Conservation (phyloP, 441 rosid species). For the Macaranga tanarius region DNA sequence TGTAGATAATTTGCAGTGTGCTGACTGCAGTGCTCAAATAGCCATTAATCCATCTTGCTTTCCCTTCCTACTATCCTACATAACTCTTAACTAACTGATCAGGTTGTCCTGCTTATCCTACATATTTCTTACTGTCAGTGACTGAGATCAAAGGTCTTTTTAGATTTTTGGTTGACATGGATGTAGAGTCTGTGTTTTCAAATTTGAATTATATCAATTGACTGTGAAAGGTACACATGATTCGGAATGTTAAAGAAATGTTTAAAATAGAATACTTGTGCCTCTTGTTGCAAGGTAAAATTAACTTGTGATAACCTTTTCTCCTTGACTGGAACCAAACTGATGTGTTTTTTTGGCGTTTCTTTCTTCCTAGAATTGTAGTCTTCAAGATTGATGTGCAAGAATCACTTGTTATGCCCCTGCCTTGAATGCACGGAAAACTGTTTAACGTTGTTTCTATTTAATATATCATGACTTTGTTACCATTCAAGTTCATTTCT, state of each 20-base stretch:
- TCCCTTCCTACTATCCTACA: too few relatives aligned
- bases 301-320: neutral
- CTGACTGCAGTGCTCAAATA: too few relatives aligned
- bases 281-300: neutral
- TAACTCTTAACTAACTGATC: too few relatives aligned
- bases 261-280: neutral
- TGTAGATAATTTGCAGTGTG: too few relatives aligned
- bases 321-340: too few relatives aligned
- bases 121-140: neutral
- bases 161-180: neutral
- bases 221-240: neutral
- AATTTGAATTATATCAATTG: neutral
- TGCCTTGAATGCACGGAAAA: neutral
- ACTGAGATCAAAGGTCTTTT: neutral
- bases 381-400: neutral
- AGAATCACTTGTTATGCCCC: neutral
- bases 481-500: neutral
- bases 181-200: neutral
- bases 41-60: too few relatives aligned
- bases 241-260: neutral
- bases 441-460: neutral
- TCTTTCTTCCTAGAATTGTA: neutral
- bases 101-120: too few relatives aligned
- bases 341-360: too few relatives aligned
- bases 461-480: too few relatives aligned